Conservation (phyloP, 805 yeast species). For the Candida insectalens region DNA sequence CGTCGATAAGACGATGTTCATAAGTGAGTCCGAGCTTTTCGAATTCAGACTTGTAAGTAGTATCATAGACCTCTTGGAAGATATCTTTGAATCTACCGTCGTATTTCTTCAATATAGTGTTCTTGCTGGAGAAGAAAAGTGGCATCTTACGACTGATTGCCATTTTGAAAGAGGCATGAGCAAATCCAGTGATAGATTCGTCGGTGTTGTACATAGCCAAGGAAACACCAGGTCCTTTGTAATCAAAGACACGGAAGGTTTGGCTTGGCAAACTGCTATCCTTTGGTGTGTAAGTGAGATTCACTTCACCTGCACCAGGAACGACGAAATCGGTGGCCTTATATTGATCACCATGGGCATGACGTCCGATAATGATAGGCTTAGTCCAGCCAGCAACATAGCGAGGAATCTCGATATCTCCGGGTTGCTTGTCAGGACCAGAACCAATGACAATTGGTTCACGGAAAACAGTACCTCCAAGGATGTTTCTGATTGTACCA, state of each 20-base stretch:
- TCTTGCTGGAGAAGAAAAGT: constrained; percentile 64
- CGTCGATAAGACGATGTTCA: constrained; percentile 78
- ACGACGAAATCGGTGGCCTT: constrained; percentile 69
- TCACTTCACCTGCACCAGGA: constrained; percentile 57
- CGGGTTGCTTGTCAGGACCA: constrained; percentile 13
- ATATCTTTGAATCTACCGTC: constrained; percentile 80
- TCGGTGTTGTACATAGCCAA: constrained; percentile 80
- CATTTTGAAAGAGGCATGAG: constrained; percentile 69
- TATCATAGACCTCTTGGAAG: constrained; percentile 57
- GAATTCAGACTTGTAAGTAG: constrained; percentile 45
- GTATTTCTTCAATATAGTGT: constrained; percentile 72
- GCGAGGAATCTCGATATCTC: constrained; percentile 52
- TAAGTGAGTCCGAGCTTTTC: constrained; percentile 57
- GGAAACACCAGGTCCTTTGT: constrained; percentile 62
- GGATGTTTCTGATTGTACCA: constrained; percentile 73
- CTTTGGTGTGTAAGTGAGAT: constrained; percentile 56
- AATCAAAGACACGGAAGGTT: constrained; percentile 48
- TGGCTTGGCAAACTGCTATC: constrained; percentile 38
- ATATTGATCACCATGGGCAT: constrained; percentile 79
- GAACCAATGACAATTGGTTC: constrained; percentile 71
- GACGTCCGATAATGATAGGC: constrained; percentile 81
- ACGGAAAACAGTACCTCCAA: constrained; percentile 79
- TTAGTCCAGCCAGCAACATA: constrained; percentile 73
- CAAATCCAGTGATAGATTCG: constrained; percentile 67
- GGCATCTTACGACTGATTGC: constrained; percentile 58